Percentiles rank a stretch among this genome's conserved stretches.
Conservation (phyloP, 2,329 filamentous ascomycete species). For the Arthroderma sp. region DNA sequence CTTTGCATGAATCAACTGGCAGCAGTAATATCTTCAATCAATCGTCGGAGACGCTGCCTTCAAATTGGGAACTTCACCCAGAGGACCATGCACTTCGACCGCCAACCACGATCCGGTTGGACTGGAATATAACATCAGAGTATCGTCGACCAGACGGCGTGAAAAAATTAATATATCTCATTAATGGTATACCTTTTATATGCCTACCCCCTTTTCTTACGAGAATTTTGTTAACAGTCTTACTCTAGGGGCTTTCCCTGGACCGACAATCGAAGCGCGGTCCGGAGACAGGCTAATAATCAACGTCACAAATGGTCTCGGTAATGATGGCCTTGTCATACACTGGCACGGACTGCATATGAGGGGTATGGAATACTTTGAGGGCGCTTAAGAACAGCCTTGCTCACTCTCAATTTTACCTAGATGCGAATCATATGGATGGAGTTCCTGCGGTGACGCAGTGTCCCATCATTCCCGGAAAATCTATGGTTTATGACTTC, state of each 20-base stretch:
- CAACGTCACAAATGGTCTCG: conserved; percentile 29
- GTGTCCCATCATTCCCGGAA: conserved; percentile 51
- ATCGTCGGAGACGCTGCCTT: neutral
- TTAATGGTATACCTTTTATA: conserved; percentile 30
- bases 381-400: neutral
- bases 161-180: conserved; percentile 35
- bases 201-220: neutral
- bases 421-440: conserved; percentile 18
- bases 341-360: conserved; percentile 39
- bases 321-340: conserved; percentile 28
- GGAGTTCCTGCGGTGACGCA: conserved; percentile 50
- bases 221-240: conserved; percentile 3
- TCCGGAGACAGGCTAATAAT: conserved; percentile 35
- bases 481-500: conserved; percentile 31
- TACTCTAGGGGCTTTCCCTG: conserved; percentile 31
- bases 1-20: too few species aligned
- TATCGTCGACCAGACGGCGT: conserved; percentile 38
- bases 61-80: conserved; percentile 24
- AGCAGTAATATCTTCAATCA: too few species aligned
- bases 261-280: conserved; percentile 37
- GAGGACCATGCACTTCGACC: conserved; percentile 29
- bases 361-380: conserved; percentile 16
- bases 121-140: conserved; percentile 32
- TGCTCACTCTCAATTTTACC: neutral
- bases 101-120: conserved; percentile 20